A percentile compares a stretch with the other conserved stretches of the same genome.
Evolutionary conservation across 2,329 filamentous ascomycete genomes (phyloP).

Genomic region (Cercospora sp.): DNA sequence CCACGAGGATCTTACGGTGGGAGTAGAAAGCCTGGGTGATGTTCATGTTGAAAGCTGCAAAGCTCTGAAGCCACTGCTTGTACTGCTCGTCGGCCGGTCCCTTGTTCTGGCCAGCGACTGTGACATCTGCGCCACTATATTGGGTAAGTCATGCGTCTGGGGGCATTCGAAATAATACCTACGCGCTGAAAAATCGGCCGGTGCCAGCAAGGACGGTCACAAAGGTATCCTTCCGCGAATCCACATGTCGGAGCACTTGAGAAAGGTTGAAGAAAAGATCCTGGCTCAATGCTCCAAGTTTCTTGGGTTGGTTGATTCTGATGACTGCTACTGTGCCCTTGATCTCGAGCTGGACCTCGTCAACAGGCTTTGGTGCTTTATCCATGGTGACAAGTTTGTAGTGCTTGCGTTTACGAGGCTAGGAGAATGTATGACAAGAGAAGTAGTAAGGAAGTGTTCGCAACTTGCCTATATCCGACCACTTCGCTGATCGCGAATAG

Average conservation of each 20-base stretch:
- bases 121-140: conserved; percentile 77
- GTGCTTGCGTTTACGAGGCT: not conserved
- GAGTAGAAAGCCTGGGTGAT: conserved; percentile 86
- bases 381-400: conserved; percentile 18
- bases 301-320: conserved; percentile 79
- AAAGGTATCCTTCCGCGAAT: conserved; percentile 73
- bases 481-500: not conserved
- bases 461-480: conserved; percentile 8
- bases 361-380: conserved; percentile 23
- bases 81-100: conserved; percentile 45
- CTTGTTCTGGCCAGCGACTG: conserved; percentile 44
- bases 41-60: conserved; percentile 83
- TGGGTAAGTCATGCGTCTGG: conserved; percentile 11
- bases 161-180: conserved; percentile 38
- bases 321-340: conserved; percentile 74
- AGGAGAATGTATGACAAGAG: not conserved
- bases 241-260: conserved; percentile 72
- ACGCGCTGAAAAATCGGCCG: conserved; percentile 86
- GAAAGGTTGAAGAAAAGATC: conserved; percentile 68
- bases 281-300: conserved; percentile 79
- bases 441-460: not conserved
- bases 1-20: conserved; percentile 90
- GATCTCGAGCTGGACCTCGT: conserved; percentile 53
- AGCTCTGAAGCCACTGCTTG: conserved; percentile 65
- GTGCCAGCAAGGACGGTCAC: conserved; percentile 83